Evolutionary conservation across 768 basidiomycete species (phyloP).

Genomic region (Boletellus ananiceps): DNA sequence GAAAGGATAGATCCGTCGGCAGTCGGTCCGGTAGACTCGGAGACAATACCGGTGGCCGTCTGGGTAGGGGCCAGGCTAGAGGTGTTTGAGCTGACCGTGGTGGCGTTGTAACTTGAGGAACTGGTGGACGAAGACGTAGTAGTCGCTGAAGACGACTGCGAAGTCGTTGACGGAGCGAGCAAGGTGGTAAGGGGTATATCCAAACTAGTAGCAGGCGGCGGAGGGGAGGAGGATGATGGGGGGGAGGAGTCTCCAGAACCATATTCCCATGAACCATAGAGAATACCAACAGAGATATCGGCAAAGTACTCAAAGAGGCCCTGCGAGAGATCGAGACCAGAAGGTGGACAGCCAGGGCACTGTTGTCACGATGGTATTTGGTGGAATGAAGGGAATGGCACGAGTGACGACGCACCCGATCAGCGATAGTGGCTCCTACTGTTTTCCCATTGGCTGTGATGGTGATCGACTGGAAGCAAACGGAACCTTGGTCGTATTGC

Average conservation of each 20-base stretch:
- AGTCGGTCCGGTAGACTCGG: slow-evolving; percentile 10
- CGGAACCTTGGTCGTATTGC: slow-evolving; percentile 51
- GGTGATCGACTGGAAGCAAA: slow-evolving; percentile 60
- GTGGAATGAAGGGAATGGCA: not conserved
- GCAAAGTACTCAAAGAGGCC: slow-evolving; percentile 66
- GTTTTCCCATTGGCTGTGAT: slow-evolving; percentile 59
- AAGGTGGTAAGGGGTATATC: slow-evolving; percentile 19
- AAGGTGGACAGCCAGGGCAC: slow-evolving; percentile 64
- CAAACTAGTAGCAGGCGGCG: slow-evolving; percentile 13
- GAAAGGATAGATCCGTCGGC: slow-evolving; percentile 12
- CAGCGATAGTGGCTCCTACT: slow-evolving; percentile 53
- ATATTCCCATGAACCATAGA: slow-evolving; percentile 58
- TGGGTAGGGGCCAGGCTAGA: slow-evolving; percentile 24
- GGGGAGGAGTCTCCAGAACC: slow-evolving; percentile 20
- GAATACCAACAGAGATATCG: slow-evolving; percentile 43
- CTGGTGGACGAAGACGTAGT: slow-evolving; percentile 10
- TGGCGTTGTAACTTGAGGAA: slow-evolving; percentile 12
- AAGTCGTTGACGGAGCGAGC: slow-evolving; percentile 15
- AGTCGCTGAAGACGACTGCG: slow-evolving; percentile 23
- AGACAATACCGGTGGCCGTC: slow-evolving; percentile 13
- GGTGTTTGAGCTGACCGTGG: slow-evolving; percentile 7
- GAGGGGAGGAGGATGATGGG: slow-evolving; percentile 14
- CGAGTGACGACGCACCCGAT: slow-evolving; percentile 41
- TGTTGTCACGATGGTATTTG: slow-evolving; percentile 20
- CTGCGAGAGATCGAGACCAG: slow-evolving; percentile 63